These are phyloP conservation scores for Saprolegnia parasitica DNA, from an alignment of 352 stramenopile genomes.

Conservation along the genomic window DNA sequence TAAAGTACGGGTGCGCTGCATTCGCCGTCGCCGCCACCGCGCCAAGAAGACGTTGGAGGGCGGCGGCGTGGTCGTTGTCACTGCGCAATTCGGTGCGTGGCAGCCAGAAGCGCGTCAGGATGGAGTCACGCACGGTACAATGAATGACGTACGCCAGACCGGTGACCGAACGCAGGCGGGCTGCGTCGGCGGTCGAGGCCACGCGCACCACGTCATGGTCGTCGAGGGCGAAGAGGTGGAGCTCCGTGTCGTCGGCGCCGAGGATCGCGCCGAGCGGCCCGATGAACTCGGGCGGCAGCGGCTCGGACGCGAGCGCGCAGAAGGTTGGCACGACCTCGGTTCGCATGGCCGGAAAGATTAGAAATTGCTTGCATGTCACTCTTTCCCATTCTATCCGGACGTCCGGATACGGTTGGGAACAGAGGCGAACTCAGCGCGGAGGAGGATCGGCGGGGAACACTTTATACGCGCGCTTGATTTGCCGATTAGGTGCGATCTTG, in stretches of 20 bases:
- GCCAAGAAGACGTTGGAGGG: not conserved
- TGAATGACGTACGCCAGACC: not conserved
- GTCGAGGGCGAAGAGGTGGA: not conserved
- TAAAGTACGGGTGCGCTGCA: not conserved
- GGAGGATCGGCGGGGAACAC: no score
- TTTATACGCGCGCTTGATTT: no score
- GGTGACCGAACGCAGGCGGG: no score
- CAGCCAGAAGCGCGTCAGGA: not conserved
- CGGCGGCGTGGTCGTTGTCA: not conserved
- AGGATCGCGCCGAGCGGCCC: not conserved
- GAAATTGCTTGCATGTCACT: no score
- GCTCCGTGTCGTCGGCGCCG: not conserved
- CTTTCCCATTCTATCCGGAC: no score
- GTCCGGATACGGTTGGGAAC: no score
- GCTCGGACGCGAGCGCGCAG: conserved; percentile 5
- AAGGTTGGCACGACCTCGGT: not conserved
- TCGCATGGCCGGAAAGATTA: no score
- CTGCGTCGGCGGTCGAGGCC: not conserved
- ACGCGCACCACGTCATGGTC: not conserved
- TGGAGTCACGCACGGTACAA: not conserved
- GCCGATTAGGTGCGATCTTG: no score
- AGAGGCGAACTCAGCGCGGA: no score
- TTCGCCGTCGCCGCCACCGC: not conserved
- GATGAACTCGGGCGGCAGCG: conserved; percentile 4
- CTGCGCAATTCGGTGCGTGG: no score